Conservation (phyloP, 2,329 filamentous ascomycete genomes). For the Neofusicoccum kwambonambiense region DNA sequence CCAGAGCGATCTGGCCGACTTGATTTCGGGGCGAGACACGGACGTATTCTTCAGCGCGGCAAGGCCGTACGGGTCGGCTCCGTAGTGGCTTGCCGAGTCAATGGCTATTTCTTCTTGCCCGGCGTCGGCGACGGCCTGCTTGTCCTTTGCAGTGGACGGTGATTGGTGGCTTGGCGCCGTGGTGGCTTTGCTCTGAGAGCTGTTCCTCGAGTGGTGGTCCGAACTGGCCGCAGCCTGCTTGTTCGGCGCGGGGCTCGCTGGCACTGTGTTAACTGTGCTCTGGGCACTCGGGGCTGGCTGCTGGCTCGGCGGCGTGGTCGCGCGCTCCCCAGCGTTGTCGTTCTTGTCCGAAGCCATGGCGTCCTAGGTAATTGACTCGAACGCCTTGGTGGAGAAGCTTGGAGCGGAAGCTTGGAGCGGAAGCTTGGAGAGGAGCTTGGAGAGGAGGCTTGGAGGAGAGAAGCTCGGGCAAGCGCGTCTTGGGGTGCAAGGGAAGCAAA, state of each 20-base stretch:
- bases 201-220: neutral
- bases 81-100: neutral
- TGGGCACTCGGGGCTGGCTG: neutral
- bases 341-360: slow-evolving; percentile 1
- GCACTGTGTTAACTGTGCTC: too few relatives aligned
- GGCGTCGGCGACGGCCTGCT: neutral
- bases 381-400: neutral
- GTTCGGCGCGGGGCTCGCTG: too few relatives aligned
- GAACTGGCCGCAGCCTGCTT: neutral
- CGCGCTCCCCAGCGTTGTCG: neutral
- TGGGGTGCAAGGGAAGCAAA: neutral
- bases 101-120: neutral
- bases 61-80: slow-evolving; percentile 38
- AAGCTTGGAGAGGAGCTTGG: neutral
- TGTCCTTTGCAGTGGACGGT: neutral
- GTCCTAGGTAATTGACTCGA: neutral
- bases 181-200: slow-evolving; percentile 19
- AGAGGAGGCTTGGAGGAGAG: neutral
- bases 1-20: neutral
- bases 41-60: slow-evolving; percentile 34
- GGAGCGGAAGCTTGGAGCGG: neutral
- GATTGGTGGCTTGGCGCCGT: slow-evolving; percentile 16
- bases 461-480: neutral
- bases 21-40: slow-evolving; percentile 46
- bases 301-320: neutral